Base-by-base conservation (phyloP, 352 stramenopile genomes). In the Globisporangium mamillatum region DNA sequence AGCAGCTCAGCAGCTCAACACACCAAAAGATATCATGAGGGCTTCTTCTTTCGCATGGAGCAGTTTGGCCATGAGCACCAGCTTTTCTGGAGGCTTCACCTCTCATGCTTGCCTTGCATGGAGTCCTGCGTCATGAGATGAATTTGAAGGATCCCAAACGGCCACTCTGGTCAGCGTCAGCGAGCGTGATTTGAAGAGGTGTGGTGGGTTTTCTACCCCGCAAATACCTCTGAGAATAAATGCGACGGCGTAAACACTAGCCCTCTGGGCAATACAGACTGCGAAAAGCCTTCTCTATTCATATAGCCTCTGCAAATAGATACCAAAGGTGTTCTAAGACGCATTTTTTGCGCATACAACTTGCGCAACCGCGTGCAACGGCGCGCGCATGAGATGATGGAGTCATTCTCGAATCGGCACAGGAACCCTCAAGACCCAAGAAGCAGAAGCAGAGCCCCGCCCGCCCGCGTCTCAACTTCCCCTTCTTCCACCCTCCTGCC, bases 321-420 rank as follows among this genome's bases (percentile, higher is more conserved):
- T 58, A 24, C 4, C 3, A 16, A 64, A 25, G 10, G 9, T 9
- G 24, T 56, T 34, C 16, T 6, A 38, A 25, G 20, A 38, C 36
- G 38, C 32, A n/a, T 27, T 38, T 10, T 25, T 65, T 70, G 52
- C 67, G 53, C 60, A 72, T 73, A 58, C 64, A 50, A 50, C 58
- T n/a, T 16, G 25, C 25, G 14, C 48, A 32, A 36, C 22, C 10
- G 29, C 3, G 10, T 32, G 38, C 38, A 46, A 46, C 12, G 54
- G 25, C 38, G 12, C 36, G 38, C 36, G 38, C 38, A 46, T 12
- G 48, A 55, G n/a, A 55, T 55, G 20, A 27, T 56, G 29, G 4
- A 7, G 46, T 44, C 59, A 70, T 70, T 70, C 52, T 44, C 50
- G 60, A 72, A 69, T 72, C 63, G 60, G 34, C 67, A 64, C 36